Evolutionary conservation across 2,329 filamentous ascomycete species (phyloP).

Genomic region (Penicillium sp.): DNA sequence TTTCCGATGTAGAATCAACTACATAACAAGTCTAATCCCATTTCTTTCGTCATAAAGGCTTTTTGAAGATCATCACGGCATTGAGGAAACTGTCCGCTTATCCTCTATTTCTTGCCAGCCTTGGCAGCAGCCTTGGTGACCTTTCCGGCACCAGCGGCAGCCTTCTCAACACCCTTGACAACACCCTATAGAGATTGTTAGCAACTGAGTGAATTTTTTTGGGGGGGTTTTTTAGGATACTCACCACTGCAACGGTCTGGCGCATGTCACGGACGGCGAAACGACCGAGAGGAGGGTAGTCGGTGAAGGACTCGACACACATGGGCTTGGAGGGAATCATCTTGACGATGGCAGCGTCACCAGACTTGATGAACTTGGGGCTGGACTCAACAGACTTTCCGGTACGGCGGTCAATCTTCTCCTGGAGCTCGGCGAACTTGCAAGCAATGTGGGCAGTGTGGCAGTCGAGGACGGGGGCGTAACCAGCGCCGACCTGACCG

Average conservation of each 20-base stretch:
- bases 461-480: constrained; percentile 99
- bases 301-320: constrained; percentile 99
- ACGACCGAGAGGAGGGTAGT: constrained; percentile 99
- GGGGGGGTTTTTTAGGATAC: too few species aligned
- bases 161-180: constrained; percentile 76
- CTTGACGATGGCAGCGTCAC: constrained; percentile 99
- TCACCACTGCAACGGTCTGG: constrained; percentile 31
- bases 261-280: constrained; percentile 96
- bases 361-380: constrained; percentile 99
- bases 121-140: constrained; percentile 10
- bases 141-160: constrained; percentile 37
- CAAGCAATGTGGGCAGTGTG: constrained; percentile 99
- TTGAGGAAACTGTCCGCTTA: background rate
- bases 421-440: constrained; percentile 99
- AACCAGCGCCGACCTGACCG: constrained; percentile 98
- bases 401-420: constrained; percentile 99
- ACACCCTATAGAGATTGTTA: constrained; percentile 26
- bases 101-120: constrained; percentile 4
- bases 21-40: constrained; percentile 12
- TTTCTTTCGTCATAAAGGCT: constrained; percentile 11
- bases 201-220: too few species aligned
- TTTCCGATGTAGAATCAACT: constrained; percentile 9
- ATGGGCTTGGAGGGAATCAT: constrained; percentile 99
- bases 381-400: constrained; percentile 90
- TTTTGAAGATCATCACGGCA: constrained; percentile 10